phyloP scores from a whole-genome alignment of 208 protist genomes.

The Crithidia mellificae region DNA sequence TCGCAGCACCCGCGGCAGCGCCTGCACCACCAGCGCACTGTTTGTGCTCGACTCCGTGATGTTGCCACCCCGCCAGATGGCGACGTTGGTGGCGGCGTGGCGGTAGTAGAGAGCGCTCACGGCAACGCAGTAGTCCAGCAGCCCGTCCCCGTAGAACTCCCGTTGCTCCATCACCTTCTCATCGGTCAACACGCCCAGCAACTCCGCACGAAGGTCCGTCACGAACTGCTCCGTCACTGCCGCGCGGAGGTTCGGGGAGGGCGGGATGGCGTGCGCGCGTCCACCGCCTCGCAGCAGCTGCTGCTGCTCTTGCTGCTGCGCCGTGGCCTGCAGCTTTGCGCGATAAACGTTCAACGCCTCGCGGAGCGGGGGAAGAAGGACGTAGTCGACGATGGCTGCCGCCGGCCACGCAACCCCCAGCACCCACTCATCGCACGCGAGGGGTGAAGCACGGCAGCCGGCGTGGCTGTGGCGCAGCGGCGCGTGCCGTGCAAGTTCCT shows the following conservation, averaged over 20 bases:
- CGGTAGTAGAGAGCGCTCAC: constrained; percentile 22
- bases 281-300: too few species aligned
- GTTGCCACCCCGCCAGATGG: constrained; percentile 31
- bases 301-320: too few species aligned
- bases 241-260: too few species aligned
- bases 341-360: constrained; percentile 16
- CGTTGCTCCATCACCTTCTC: constrained; percentile 31
- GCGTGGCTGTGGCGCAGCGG: constrained; percentile 17
- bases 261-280: too few species aligned
- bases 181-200: constrained; percentile 35
- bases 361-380: constrained; percentile 11
- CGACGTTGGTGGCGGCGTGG: constrained; percentile 15
- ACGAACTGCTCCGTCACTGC: neutral
- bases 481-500: constrained; percentile 15
- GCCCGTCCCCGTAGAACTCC: constrained; percentile 55
- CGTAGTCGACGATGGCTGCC: constrained; percentile 23
- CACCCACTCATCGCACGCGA: constrained; percentile 24
- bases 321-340: neutral
- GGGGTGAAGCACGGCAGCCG: constrained; percentile 19
- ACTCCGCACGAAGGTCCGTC: constrained; percentile 27
- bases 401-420: constrained; percentile 27
- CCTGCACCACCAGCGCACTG: constrained; percentile 23
- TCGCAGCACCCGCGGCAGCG: constrained; percentile 31
- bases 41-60: constrained; percentile 26
- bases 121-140: constrained; percentile 46